Base-by-base conservation (phyloP, 768 basidiomycete species). In the Phaeolepiota aurea region DNA sequence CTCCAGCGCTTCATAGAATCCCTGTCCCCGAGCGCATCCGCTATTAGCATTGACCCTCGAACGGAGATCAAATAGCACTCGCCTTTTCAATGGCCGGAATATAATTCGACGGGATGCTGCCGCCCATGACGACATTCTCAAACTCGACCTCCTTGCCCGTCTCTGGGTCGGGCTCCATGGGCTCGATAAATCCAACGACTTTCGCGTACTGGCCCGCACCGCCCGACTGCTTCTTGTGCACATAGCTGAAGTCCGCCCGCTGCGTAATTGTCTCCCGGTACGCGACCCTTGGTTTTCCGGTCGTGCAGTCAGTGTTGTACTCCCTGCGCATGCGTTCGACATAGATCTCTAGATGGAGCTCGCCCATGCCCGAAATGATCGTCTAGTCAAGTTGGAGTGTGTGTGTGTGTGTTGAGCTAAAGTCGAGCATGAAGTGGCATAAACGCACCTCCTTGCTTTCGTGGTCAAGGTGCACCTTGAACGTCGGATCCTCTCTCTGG, bases 351-450 rank as follows among this genome's bases (percentile, higher is more conserved):
- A 99, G 76, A 57, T 99, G 96, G 13, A 99, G 77, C 61, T 99
- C 96, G 18, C 96, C 96, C 96, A 99, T 99, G 15, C 96, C 96
- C 20, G 93, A 97, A 49, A 99, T 97, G 61, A 99, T 98, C 12
- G 94, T 98, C 88, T 92, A 48, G 13, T 12, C 2, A 40, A 32
- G 7, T 14, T 19, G 30, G n/a, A n/a, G n/a, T 9, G 37, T 42
- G n/a, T 33, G 22, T 41, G n/a, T 5, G 23, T 20, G 15, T 32
- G 9, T 32, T 22, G n/a, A n/a, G n/a, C n/a, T n/a, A n/a, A 32
- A 14, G 12, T 22, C 9, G 10, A 13, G 28, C 2, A 44, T 14
- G 19, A 23, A 37, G 23, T 35, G 9, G 1, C 3, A 13, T 18
- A 13, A 45, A 47, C 33, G 7, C 50, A 87, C 89, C 79, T 99